Evolutionary conservation across 495 filamentous ascomycete genomes (phyloP).

Genomic region (Lasiosphaeriaceae sp.): DNA sequence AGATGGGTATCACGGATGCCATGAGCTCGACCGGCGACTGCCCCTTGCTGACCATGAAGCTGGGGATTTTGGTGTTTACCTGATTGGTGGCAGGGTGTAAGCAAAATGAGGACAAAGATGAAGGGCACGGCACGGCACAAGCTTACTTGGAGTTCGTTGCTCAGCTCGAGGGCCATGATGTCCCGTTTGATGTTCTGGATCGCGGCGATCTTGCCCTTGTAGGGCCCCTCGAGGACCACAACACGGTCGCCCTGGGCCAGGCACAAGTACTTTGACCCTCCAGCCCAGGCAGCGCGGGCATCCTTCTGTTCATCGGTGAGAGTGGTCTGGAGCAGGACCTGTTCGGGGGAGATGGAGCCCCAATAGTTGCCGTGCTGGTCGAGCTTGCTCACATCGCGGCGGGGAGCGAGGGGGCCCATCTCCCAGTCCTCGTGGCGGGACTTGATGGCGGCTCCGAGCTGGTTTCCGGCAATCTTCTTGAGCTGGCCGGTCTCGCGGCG

Average conservation of each 20-base stretch:
- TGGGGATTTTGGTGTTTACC: conserved; percentile 56
- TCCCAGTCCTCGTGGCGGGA: conserved; percentile 63
- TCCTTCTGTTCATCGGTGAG: conserved; percentile 19
- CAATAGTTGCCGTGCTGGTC: conserved; percentile 28
- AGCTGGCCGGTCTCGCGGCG: conserved; percentile 12
- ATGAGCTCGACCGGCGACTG: conserved; percentile 41
- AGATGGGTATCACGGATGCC: conserved; percentile 56
- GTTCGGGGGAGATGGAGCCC: conserved; percentile 21
- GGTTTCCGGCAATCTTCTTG: conserved; percentile 1
- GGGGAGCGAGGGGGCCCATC: conserved; percentile 70
- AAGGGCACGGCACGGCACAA: neutral
- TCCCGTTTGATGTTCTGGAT: conserved; percentile 56
- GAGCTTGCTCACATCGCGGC: conserved; percentile 57
- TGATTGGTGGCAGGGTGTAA: conserved; percentile 22
- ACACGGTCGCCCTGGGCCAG: conserved; percentile 71
- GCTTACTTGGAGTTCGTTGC: conserved; percentile 65
- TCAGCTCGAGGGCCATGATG: conserved; percentile 56
- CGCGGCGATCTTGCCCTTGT: conserved; percentile 75
- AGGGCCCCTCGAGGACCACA: conserved; percentile 67
- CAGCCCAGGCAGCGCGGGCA: conserved; percentile 39
- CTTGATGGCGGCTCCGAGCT: conserved; percentile 28
- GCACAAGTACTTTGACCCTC: conserved; percentile 56
- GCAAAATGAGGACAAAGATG: neutral
- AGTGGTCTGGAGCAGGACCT: conserved; percentile 20
- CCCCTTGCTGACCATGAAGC: conserved; percentile 45